These are phyloP conservation scores for Corchorus olitorius DNA, from an alignment of 345 rosid species.

Conservation along the genomic window DNA sequence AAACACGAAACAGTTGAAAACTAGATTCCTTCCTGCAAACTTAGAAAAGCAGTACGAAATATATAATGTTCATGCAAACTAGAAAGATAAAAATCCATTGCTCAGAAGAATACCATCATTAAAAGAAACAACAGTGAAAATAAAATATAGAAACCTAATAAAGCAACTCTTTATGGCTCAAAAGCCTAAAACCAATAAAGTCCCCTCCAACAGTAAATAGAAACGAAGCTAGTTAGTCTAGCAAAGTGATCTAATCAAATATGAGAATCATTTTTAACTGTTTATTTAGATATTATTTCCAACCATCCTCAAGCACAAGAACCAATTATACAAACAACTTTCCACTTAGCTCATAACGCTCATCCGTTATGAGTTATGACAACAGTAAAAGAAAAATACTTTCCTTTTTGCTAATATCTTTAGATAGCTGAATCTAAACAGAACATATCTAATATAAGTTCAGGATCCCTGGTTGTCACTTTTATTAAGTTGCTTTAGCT, in stretches of 20 bases:
- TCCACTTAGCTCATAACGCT: background rate
- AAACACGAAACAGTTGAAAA: constrained; percentile 54
- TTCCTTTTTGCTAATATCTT: background rate
- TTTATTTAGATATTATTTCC: background rate
- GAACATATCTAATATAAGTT: background rate
- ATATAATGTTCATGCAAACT: constrained; percentile 34
- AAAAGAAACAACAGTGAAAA: background rate
- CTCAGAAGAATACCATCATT: background rate
- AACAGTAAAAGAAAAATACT: too few species aligned
- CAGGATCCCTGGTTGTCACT: background rate
- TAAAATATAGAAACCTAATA: background rate
- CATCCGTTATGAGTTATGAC: background rate
- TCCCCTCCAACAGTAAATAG: background rate
- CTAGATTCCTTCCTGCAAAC: constrained; percentile 62
- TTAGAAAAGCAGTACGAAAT: constrained; percentile 36
- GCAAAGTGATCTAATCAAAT: background rate
- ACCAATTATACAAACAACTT: constrained; percentile 6
- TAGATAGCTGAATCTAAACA: background rate
- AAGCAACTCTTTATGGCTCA: background rate
- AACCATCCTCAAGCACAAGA: background rate
- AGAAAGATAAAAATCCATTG: constrained; percentile 16
- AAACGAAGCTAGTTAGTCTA: background rate
- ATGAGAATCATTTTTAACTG: background rate
- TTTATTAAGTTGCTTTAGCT: background rate
- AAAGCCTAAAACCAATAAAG: background rate